A percentile compares a stretch with the other conserved stretches of the same genome.
Conservation (phyloP, 768 basidiomycete genomes). For the Auriculariales sp. region DNA sequence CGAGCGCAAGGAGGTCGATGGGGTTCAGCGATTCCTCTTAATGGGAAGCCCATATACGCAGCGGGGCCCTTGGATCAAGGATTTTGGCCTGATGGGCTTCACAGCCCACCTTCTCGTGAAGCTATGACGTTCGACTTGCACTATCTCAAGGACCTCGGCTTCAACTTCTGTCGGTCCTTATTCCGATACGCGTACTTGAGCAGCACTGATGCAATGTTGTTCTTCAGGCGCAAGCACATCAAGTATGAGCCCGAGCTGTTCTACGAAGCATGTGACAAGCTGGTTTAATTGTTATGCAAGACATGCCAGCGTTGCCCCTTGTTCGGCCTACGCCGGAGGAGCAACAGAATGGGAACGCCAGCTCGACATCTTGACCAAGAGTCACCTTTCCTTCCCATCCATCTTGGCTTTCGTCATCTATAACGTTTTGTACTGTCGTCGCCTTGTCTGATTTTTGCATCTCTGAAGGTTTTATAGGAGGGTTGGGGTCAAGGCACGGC, state of each 20-base stretch:
- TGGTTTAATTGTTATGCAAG: neutral
- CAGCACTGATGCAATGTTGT: neutral
- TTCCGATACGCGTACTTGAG: no score
- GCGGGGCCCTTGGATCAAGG: neutral
- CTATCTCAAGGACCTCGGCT: neutral
- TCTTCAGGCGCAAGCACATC: neutral
- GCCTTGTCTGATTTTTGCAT: neutral
- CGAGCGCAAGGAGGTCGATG: neutral
- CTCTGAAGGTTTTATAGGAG: neutral
- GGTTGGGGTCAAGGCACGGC: neutral
- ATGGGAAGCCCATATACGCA: neutral
- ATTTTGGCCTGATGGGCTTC: neutral
- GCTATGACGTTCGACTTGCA: neutral
- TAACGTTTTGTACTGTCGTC: neutral
- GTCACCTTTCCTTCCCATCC: neutral
- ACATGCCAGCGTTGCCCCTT: neutral
- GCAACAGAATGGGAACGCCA: neutral
- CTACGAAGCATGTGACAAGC: neutral
- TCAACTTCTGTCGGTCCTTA: neutral
- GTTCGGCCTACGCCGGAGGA: neutral
- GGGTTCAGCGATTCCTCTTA: neutral
- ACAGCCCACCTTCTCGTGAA: neutral
- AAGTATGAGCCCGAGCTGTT: neutral
- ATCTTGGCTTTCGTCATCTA: conserved; percentile 1
- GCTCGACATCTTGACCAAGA: neutral